Evolutionary conservation across 345 rosid species (phyloP), one percentile per base, ranked within the genome.

Genomic region (Dovyalis caffra): DNA sequence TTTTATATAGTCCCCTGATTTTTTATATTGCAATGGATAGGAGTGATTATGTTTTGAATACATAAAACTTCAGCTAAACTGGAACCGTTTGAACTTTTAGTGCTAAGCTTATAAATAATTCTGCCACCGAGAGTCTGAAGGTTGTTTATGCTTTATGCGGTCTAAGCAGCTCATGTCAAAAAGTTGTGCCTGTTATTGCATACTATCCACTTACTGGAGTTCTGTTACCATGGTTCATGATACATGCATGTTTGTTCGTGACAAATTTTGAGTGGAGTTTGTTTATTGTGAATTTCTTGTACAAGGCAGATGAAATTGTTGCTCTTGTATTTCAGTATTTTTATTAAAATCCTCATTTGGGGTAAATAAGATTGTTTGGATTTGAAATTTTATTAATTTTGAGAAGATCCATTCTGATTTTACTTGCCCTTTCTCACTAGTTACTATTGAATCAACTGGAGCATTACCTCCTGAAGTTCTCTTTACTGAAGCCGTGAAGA

Each of bases 401-500:
- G 66, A 21, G 10, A 21, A 29, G 43, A 6, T 14, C 20, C 20
- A 35, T 66, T 60, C 72, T 65, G 10, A 78, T 71, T 60, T 40
- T n/a, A 25, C 32, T 16, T 73, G 18, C 45, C 68, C 34, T 49
- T n/a, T 73, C n/a, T 68, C 15, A 47, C 26, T 78, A 95, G 99
- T 95, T 80, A 92, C 85, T 0, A 88, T 95, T 21, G 98, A 95
- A 87, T 95, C 98, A 18, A 89, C 93, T 0, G 99, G 98, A 76
- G 87, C 92, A 70, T 82, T 89, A 78, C 90, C 92, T 72, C 98
- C 99, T 5, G 92, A 95, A 45, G 88, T 82, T 40, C 79, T 94
- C 71, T 94, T 92, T 71, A 89, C 94, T 0, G 97, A 94, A 85
- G 97, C 99, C 15, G 97, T 92, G 83, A 92, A 90, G 87, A 86